A percentile compares a stretch with the other conserved stretches of the same genome.
Conservation (phyloP, 2,329 filamentous ascomycete genomes). For the Colletotrichum horii region DNA sequence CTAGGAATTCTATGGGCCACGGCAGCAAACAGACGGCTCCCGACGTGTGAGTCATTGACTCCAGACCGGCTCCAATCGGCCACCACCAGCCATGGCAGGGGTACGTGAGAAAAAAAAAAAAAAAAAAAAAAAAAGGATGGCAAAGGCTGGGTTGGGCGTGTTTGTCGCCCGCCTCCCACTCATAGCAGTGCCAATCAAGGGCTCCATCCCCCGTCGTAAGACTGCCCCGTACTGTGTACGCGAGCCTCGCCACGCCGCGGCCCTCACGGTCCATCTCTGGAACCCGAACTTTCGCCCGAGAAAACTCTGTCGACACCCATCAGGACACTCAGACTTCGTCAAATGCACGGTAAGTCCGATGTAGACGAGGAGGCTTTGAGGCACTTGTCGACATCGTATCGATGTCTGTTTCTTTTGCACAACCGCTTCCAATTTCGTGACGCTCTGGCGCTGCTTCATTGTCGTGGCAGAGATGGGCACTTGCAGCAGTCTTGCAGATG, state of each 20-base stretch:
- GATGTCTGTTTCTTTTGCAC: not conserved
- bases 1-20: conserved; percentile 16
- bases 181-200: not conserved
- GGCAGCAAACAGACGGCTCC: conserved; percentile 15
- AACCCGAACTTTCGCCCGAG: conserved; percentile 4
- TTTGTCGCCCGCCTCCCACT: not conserved
- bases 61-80: conserved; percentile 11
- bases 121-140: conserved; percentile 12
- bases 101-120: too few species aligned
- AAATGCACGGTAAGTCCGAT: not conserved
- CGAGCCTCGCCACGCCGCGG: conserved; percentile 20
- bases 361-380: too few species aligned
- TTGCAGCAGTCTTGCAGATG: conserved; percentile 14
- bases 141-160: conserved; percentile 10
- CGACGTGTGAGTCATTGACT: conserved; percentile 24
- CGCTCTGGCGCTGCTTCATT: conserved; percentile 2
- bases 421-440: not conserved
- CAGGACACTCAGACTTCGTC: not conserved
- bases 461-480: conserved; percentile 3
- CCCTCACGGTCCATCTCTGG: not conserved
- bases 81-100: conserved; percentile 6
- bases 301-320: conserved; percentile 16
- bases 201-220: not conserved
- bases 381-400: not conserved
- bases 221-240: conserved; percentile 11